Evolutionary conservation across 768 basidiomycete genomes (phyloP).

Genomic region (Lentinus brumalis): DNA sequence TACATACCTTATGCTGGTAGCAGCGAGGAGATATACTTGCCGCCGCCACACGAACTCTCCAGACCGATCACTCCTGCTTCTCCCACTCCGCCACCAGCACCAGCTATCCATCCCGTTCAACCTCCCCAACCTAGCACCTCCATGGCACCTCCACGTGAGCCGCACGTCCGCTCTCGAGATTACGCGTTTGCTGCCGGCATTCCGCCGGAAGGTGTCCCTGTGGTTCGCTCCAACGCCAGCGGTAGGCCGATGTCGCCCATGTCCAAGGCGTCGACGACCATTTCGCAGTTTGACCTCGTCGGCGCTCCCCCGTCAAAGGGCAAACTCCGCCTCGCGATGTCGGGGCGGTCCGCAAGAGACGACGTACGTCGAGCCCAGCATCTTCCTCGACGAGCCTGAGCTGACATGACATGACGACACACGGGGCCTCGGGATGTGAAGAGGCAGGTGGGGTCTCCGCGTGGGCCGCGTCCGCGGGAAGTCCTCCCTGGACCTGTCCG

Average conservation of each 20-base stretch:
- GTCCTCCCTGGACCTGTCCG: constrained; percentile 5
- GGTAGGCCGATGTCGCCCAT: constrained; percentile 22
- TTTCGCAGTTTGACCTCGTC: constrained; percentile 30
- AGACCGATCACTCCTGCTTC: constrained; percentile 21
- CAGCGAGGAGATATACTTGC: constrained; percentile 49
- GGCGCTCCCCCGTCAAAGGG: constrained; percentile 4
- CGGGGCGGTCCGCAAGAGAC: constrained; percentile 3
- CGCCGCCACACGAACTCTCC: constrained; percentile 60
- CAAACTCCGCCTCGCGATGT: not conserved
- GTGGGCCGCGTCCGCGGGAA: constrained; percentile 21
- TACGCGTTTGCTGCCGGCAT: constrained; percentile 15
- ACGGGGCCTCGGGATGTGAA: not conserved
- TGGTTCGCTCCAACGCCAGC: constrained; percentile 1
- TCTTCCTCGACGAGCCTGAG: constrained; percentile 5
- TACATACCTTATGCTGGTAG: constrained; percentile 55
- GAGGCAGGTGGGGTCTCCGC: constrained; percentile 20
- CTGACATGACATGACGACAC: constrained; percentile 7
- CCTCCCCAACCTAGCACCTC: constrained; percentile 6
- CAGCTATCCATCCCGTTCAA: not conserved
- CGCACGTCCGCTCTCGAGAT: constrained; percentile 8
- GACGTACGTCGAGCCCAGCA: constrained; percentile 21
- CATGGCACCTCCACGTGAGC: constrained; percentile 3
- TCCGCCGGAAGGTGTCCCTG: constrained; percentile 3
- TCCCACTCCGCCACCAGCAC: constrained; percentile 4
- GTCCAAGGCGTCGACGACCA: constrained; percentile 30